phyloP scores from a whole-genome alignment of 345 rosid species.

The Eutrema heterophyllum region DNA sequence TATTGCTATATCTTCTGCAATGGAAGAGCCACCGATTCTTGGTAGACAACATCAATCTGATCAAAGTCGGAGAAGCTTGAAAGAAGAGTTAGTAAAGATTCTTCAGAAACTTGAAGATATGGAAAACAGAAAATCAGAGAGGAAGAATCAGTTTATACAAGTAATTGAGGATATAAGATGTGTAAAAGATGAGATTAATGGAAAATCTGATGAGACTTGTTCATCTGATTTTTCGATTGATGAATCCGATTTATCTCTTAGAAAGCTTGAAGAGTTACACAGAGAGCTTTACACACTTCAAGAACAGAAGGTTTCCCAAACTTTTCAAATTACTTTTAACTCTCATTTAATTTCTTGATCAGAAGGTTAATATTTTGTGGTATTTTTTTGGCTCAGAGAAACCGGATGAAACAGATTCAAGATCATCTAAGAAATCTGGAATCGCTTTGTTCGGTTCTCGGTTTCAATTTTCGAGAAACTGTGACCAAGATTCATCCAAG shows the following conservation, averaged over 20 bases:
- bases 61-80: constrained; percentile 65
- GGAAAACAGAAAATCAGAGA: constrained; percentile 65
- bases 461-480: constrained; percentile 47
- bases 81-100: constrained; percentile 63
- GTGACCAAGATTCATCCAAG: constrained; percentile 50
- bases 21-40: constrained; percentile 80
- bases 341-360: neutral
- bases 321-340: neutral
- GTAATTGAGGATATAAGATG: constrained; percentile 53
- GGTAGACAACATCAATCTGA: constrained; percentile 75
- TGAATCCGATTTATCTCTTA: constrained; percentile 71
- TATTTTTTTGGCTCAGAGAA: constrained; percentile 39
- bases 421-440: constrained; percentile 43
- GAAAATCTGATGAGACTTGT: constrained; percentile 32
- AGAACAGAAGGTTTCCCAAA: constrained; percentile 52
- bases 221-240: constrained; percentile 40
- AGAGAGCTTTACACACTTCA: constrained; percentile 61
- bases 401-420: constrained; percentile 58
- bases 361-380: neutral
- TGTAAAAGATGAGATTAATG: constrained; percentile 54
- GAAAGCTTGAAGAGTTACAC: constrained; percentile 74
- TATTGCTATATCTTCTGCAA: constrained; percentile 70
- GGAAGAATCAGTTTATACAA: constrained; percentile 73
- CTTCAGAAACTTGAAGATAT: constrained; percentile 86
- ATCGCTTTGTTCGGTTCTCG: constrained; percentile 69